These are phyloP conservation scores for Phaeosphaeriaceae sp. DNA, from an alignment of 2,329 filamentous ascomycete species.

Conservation along the genomic window DNA sequence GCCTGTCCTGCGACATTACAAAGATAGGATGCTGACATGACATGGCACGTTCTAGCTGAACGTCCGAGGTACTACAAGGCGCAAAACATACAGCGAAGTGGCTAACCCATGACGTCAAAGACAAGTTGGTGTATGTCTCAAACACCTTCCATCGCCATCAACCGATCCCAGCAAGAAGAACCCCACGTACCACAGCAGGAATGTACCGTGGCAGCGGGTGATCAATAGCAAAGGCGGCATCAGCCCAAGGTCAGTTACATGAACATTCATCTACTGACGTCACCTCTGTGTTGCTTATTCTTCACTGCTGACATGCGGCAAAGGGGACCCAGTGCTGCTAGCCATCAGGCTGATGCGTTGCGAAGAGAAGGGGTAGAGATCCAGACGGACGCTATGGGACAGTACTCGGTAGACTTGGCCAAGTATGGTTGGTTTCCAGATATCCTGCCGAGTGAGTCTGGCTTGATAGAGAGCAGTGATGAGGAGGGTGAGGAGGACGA, in stretches of 20 bases:
- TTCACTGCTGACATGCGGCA: conserved; percentile 28
- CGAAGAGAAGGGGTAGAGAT: conserved; percentile 57
- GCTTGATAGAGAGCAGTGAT: conserved; percentile 39
- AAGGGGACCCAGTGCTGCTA: conserved; percentile 54
- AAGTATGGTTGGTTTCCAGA: conserved; percentile 61
- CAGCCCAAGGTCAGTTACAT: conserved; percentile 75
- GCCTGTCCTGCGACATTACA: conserved; percentile 35
- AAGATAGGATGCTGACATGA: conserved; percentile 29
- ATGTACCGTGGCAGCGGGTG: conserved; percentile 93
- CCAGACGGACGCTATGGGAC: conserved; percentile 53
- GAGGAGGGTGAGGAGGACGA: conserved; percentile 41
- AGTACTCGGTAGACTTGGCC: conserved; percentile 54
- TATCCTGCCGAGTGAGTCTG: conserved; percentile 56
- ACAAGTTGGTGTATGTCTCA: conserved; percentile 89
- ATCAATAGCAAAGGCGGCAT: conserved; percentile 87
- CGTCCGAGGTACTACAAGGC: conserved; percentile 51
- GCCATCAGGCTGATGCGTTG: conserved; percentile 55
- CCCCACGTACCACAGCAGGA: conserved; percentile 70
- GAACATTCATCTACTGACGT: conserved; percentile 11
- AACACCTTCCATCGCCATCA: conserved; percentile 71
- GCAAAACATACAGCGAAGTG: conserved; percentile 12
- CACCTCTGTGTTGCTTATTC: conserved; percentile 16
- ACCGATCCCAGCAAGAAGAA: conserved; percentile 50
- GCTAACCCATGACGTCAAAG: conserved; percentile 56
- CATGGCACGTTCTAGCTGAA: conserved; percentile 46